Evolutionary conservation across 495 filamentous ascomycete species (phyloP).

Genomic region (Penicillium cinerascens): DNA sequence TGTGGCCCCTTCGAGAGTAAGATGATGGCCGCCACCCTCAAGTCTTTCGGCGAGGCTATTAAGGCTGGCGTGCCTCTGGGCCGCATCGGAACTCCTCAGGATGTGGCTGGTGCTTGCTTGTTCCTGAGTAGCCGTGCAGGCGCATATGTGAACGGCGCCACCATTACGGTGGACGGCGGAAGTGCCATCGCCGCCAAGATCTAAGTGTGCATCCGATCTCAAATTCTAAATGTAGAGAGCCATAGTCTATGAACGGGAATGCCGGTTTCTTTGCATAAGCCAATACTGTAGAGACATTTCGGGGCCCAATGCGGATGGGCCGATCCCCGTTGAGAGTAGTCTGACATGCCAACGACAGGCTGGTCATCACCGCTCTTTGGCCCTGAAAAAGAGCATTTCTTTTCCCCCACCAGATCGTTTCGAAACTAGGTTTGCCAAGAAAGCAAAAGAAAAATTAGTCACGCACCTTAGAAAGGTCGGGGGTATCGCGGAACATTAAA

Average conservation of each 20-base stretch:
- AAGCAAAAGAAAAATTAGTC: background rate
- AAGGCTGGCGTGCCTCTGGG: constrained; percentile 62
- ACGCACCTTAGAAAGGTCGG: background rate
- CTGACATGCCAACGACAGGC: constrained; percentile 15
- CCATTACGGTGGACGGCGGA: constrained; percentile 71
- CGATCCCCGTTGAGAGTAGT: background rate
- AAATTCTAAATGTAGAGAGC: background rate
- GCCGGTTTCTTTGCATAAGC: background rate
- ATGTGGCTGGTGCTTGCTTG: constrained; percentile 73
- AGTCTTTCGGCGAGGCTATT: constrained; percentile 59
- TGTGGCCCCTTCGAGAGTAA: constrained; percentile 80
- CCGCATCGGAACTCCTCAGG: constrained; percentile 65
- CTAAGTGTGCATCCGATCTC: constrained; percentile 26
- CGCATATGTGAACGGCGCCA: constrained; percentile 72
- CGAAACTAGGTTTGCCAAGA: background rate
- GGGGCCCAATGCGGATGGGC: background rate
- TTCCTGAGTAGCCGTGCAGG: constrained; percentile 70
- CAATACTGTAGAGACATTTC: background rate
- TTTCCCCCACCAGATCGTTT: background rate
- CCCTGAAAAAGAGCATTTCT: background rate
- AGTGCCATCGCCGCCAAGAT: constrained; percentile 51
- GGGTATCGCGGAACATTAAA: background rate
- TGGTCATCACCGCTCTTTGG: background rate
- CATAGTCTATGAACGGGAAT: background rate
- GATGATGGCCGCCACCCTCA: constrained; percentile 76